Conservation (phyloP, 202 grass and related monocot genomes). For the Sporobolus alterniflorus region DNA sequence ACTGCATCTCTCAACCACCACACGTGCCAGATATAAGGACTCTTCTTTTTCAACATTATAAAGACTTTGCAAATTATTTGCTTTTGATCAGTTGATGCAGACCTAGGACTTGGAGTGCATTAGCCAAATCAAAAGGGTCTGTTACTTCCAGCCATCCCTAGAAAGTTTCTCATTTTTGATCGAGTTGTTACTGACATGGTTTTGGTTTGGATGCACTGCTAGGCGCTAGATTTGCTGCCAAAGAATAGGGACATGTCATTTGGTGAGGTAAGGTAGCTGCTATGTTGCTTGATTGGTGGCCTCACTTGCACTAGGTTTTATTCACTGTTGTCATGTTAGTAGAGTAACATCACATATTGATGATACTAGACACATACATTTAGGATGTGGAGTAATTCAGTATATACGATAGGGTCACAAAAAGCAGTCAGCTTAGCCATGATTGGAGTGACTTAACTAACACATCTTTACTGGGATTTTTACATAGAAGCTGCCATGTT, state of each 20-base stretch:
- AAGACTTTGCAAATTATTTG: too few species aligned
- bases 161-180: not conserved
- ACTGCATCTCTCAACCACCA: too few species aligned
- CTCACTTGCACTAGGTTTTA: not conserved
- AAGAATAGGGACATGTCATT: slow-evolving; percentile 96
- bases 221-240: slow-evolving; percentile 80
- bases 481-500: not conserved
- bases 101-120: slow-evolving; percentile 69
- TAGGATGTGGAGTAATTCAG: not conserved
- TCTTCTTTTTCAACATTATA: too few species aligned
- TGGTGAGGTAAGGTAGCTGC: slow-evolving; percentile 63
- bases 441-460: not conserved
- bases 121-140: slow-evolving; percentile 64
- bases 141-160: not conserved
- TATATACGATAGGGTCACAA: not conserved
- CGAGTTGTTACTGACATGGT: slow-evolving; percentile 15
- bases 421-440: not conserved
- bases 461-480: not conserved
- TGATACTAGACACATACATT: not conserved
- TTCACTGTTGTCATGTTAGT: not conserved
- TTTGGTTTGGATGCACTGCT: slow-evolving; percentile 3
- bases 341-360: not conserved
- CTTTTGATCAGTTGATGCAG: slow-evolving; percentile 3
- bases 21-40: too few species aligned
- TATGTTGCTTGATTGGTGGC: not conserved